Base-by-base conservation (phyloP, 345 rosid species). In the Pelargonium nanum region DNA sequence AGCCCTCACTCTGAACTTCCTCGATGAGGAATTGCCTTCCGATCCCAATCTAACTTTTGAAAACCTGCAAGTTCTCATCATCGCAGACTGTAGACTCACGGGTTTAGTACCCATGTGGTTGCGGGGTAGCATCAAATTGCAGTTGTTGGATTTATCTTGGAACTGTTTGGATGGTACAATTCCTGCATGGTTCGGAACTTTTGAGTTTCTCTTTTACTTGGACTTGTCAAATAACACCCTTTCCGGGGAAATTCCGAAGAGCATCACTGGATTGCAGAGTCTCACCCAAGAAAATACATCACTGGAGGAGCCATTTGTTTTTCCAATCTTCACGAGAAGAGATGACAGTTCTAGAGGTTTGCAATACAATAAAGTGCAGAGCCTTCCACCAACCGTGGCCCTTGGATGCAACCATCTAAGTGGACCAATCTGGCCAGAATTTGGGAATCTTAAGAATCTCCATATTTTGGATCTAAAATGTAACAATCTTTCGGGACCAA, bases 121-220 rank as follows among this genome's bases (percentile, higher is more conserved):
- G 73, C 74, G 59, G n/a, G 55, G 45, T 19, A 74, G 85, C 62
- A 24, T 32, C 15, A 72, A 80, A 12, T 79, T 90, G 80, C 87
- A 87, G 79, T 26, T 89, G 70, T 58, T 89, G 72, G 97, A 89
- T 82, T 77, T 89, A 58, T 89, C 97, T 8, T 87, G 95, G 97
- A 87, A 87, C 53, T 75, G 4, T 32, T 71, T 87, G 76, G 34
- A 6, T 10, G 86, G 86, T 51, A 19, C 57, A 26, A 76, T 87
- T 56, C 94, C 90, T 1, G 26, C 26, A 19, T 87, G 94, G 90
- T 50, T 87, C 22, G 86, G 83, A 26, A 53, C 30, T 17, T 80
- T 75, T 60, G 52, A 26, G 10, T 45, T 57, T 65, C 77, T 87
- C 7, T 87, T 87, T 81, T 85, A 82, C 80, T 64, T 85, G 76